Percentiles rank a stretch among this genome's conserved stretches.
Evolutionary conservation across 1,139 yeast species (phyloP).

Genomic region (Yamadazyma buinensis): DNA sequence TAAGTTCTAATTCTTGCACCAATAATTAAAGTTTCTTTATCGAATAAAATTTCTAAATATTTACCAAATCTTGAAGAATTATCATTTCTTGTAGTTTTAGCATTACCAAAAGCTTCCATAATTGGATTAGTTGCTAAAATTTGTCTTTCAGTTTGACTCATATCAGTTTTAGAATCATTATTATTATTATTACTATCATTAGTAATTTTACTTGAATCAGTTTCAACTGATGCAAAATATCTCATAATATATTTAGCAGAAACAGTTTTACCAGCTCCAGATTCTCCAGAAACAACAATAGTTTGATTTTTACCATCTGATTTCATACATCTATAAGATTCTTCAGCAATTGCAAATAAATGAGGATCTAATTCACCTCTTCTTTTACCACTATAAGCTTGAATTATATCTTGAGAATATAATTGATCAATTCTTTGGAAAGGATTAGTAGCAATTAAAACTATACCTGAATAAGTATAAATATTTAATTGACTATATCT

Average conservation of each 20-base stretch:
- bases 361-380: conserved; percentile 97
- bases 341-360: conserved; percentile 96
- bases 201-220: conserved; percentile 52
- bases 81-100: conserved; percentile 95
- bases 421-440: conserved; percentile 89
- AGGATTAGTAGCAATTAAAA: conserved; percentile 93
- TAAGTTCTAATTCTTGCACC: conserved; percentile 96
- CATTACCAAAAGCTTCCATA: conserved; percentile 98
- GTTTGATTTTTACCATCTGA: conserved; percentile 84
- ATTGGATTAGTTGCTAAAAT: conserved; percentile 96
- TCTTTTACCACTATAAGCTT: conserved; percentile 87
- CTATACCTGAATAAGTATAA: conserved; percentile 96
- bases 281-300: conserved; percentile 94
- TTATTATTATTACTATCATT: conserved; percentile 32
- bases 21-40: conserved; percentile 67
- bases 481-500: conserved; percentile 87
- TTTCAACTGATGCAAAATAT: conserved; percentile 93
- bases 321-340: conserved; percentile 95
- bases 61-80: conserved; percentile 97
- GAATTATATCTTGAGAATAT: conserved; percentile 87
- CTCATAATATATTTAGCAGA: conserved; percentile 97
- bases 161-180: conserved; percentile 56
- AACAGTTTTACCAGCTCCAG: conserved; percentile 98
- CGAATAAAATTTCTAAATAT: conserved; percentile 86
- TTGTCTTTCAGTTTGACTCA: conserved; percentile 91